These are phyloP conservation scores for Galerina sulciceps DNA, from an alignment of 768 basidiomycete genomes.

Conservation along the genomic window DNA sequence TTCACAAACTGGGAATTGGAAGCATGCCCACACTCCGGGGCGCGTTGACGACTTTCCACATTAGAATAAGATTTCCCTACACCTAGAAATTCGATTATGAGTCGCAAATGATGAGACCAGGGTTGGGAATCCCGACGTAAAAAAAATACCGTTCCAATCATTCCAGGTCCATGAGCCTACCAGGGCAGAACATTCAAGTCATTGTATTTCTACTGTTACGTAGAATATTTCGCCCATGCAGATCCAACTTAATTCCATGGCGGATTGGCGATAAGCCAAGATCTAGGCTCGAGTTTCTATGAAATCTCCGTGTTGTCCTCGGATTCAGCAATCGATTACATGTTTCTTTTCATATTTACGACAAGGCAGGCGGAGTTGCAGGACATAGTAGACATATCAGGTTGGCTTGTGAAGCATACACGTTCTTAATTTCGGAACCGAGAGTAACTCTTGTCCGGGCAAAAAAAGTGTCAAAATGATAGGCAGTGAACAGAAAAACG, in stretches of 20 bases:
- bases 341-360: conserved; percentile 3
- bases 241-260: neutral
- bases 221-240: neutral
- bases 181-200: neutral
- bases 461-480: no score
- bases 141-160: no score
- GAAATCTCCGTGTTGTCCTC: conserved; percentile 24
- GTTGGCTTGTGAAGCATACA: no score
- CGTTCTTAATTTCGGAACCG: neutral
- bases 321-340: conserved; percentile 8
- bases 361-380: neutral
- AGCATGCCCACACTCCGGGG: neutral
- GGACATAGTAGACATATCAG: no score
- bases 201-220: neutral
- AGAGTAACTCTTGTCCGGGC: neutral
- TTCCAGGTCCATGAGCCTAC: neutral
- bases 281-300: neutral
- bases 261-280: conserved; percentile 4
- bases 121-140: neutral
- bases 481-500: no score
- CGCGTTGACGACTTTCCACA: neutral
- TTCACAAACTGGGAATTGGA: no score
- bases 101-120: neutral
- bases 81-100: neutral
- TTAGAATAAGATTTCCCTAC: neutral